Evolutionary conservation across 2,329 filamentous ascomycete genomes (phyloP).

Genomic region (Hymenoscyphus fructigenus): DNA sequence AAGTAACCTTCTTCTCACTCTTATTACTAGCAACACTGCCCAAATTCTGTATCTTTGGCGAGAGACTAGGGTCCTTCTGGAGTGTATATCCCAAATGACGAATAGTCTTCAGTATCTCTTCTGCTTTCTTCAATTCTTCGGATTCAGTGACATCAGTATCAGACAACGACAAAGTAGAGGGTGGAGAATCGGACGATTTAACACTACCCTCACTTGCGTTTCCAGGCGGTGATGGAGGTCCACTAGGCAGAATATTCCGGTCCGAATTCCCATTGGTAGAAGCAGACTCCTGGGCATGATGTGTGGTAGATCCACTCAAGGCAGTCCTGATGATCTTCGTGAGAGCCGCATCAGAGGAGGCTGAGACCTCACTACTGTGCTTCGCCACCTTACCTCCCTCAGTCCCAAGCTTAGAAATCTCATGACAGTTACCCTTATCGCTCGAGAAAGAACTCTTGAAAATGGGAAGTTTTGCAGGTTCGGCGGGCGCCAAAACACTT

Average conservation of each 20-base stretch:
- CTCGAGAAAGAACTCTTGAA: constrained; percentile 8
- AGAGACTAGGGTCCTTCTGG: constrained; percentile 22
- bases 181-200: constrained; percentile 14
- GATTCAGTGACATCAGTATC: constrained; percentile 19
- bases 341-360: constrained; percentile 26
- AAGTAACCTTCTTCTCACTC: constrained; percentile 36
- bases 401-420: constrained; percentile 10
- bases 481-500: constrained; percentile 26
- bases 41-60: constrained; percentile 25
- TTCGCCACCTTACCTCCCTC: constrained; percentile 25
- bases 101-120: constrained; percentile 29
- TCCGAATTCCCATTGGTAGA: constrained; percentile 14
- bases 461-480: constrained; percentile 15
- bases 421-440: constrained; percentile 14
- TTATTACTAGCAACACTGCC: constrained; percentile 31
- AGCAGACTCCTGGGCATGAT: not conserved
- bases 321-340: constrained; percentile 29
- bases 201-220: constrained; percentile 8
- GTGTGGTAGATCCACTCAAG: constrained; percentile 19
- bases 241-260: constrained; percentile 25
- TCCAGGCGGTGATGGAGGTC: constrained; percentile 17
- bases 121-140: constrained; percentile 23
- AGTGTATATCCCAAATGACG: constrained; percentile 30
- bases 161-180: constrained; percentile 11
- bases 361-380: constrained; percentile 26